Evolutionary conservation across 2,329 filamentous ascomycete genomes (phyloP).

Genomic region (Chaetomium sp.): DNA sequence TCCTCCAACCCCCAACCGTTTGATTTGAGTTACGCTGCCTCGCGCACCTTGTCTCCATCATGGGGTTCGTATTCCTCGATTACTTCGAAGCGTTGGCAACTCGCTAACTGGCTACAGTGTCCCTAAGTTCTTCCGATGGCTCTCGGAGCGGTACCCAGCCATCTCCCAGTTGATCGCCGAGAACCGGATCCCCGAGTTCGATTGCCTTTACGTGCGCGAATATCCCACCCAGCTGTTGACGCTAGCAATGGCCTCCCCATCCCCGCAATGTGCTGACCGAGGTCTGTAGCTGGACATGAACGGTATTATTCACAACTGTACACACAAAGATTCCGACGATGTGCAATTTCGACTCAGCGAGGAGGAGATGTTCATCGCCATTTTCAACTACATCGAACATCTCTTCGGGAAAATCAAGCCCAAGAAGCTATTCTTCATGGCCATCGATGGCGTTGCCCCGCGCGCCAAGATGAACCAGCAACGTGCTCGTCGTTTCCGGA

Average conservation of each 20-base stretch:
- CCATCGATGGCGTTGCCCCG: constrained; percentile 93
- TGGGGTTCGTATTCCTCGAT: constrained; percentile 25
- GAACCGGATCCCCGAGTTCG: constrained; percentile 98
- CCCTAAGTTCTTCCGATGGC: constrained; percentile 96
- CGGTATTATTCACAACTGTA: constrained; percentile 99
- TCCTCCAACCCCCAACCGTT: not conserved
- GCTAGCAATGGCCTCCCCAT: constrained; percentile 19
- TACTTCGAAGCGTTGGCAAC: not conserved
- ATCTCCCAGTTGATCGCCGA: constrained; percentile 98
- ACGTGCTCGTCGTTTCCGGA: constrained; percentile 88
- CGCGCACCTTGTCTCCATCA: constrained; percentile 18
- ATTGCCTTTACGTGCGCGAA: constrained; percentile 74
- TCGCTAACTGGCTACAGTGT: constrained; percentile 38
- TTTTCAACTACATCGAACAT: constrained; percentile 99
- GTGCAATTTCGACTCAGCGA: constrained; percentile 89
- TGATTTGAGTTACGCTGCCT: constrained; percentile 2
- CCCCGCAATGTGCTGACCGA: constrained; percentile 31
- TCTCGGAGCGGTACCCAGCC: constrained; percentile 96
- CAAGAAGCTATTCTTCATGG: constrained; percentile 99
- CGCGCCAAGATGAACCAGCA: constrained; percentile 99
- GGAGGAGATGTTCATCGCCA: constrained; percentile 99
- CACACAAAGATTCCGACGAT: constrained; percentile 91
- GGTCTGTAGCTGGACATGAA: constrained; percentile 78
- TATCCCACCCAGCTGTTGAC: constrained; percentile 12
- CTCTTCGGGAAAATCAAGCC: constrained; percentile 98